Percentiles rank a stretch among this genome's conserved stretches.
These are phyloP conservation scores for Pyricularia grisea DNA, from an alignment of 2,329 filamentous ascomycete genomes.

Conservation along the genomic window DNA sequence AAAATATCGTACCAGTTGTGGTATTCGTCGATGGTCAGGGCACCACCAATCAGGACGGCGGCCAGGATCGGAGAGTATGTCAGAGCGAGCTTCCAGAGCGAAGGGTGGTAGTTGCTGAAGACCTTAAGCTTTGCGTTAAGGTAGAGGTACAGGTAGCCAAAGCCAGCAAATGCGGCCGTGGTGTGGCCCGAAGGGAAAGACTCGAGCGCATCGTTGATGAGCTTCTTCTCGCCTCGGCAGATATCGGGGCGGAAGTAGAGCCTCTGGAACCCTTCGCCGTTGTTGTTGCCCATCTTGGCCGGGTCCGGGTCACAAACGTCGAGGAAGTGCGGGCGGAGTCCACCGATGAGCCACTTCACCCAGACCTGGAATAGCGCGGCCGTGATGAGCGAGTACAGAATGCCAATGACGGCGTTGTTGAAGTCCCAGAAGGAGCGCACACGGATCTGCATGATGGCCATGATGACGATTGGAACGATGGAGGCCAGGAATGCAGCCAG, in stretches of 20 bases:
- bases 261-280: constrained; percentile 32
- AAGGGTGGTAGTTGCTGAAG: constrained; percentile 61
- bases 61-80: constrained; percentile 58
- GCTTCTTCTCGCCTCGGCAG: constrained; percentile 54
- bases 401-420: constrained; percentile 62
- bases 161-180: constrained; percentile 63
- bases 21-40: constrained; percentile 62
- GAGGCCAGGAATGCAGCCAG: constrained; percentile 55
- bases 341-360: constrained; percentile 66
- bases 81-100: constrained; percentile 63
- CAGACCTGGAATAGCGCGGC: constrained; percentile 72
- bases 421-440: constrained; percentile 60
- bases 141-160: constrained; percentile 62
- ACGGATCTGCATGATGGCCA: constrained; percentile 58
- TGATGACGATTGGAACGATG: constrained; percentile 53
- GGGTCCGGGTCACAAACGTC: constrained; percentile 54
- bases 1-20: constrained; percentile 70
- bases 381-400: constrained; percentile 60
- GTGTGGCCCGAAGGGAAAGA: constrained; percentile 67
- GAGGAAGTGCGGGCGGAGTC: constrained; percentile 63
- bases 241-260: constrained; percentile 63
- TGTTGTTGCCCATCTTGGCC: constrained; percentile 29
- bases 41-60: constrained; percentile 57
- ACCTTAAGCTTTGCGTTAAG: constrained; percentile 73
- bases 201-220: constrained; percentile 62